Percentiles rank a stretch among this genome's conserved stretches.
Evolutionary conservation across 2,329 filamentous ascomycete genomes (phyloP).

Genomic region (Exophiala lecanii-corni): DNA sequence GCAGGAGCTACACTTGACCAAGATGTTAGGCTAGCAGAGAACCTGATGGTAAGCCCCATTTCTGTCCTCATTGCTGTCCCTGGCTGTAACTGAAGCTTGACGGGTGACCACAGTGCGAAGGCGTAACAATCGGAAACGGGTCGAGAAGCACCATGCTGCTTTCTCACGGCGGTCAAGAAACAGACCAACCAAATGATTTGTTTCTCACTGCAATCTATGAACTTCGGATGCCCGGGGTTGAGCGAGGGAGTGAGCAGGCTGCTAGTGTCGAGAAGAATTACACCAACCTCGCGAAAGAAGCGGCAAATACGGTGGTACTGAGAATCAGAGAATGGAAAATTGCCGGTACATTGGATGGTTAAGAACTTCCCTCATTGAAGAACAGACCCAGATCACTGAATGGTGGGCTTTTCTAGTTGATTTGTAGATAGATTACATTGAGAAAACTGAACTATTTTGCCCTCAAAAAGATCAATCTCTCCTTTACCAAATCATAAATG

Average conservation of each 20-base stretch:
- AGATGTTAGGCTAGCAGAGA: slow-evolving; percentile 2
- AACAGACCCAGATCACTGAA: too few species aligned
- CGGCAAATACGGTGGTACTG: neutral
- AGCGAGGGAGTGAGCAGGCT: neutral
- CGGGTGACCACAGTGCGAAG: too few species aligned
- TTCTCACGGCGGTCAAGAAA: slow-evolving; percentile 2
- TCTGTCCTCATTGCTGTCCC: too few species aligned
- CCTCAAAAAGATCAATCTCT: too few species aligned
- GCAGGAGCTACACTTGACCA: neutral
- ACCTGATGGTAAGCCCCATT: too few species aligned
- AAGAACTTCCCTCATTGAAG: too few species aligned
- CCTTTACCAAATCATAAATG: too few species aligned
- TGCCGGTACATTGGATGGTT: neutral
- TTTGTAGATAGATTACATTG: too few species aligned
- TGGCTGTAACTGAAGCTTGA: too few species aligned
- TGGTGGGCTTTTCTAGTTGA: too few species aligned
- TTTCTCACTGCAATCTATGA: slow-evolving; percentile 4
- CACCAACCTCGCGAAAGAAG: neutral
- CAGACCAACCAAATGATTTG: slow-evolving; percentile 1
- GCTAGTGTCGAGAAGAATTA: slow-evolving; percentile 1
- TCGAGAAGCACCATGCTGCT: slow-evolving; percentile 2
- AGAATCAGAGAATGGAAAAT: neutral
- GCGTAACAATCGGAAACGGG: neutral
- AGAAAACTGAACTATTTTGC: too few species aligned
- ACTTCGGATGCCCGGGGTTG: slow-evolving; percentile 1